Evolutionary conservation across 805 yeast species (phyloP), one percentile per base, ranked within the genome.

Genomic region (Myxozyma sirexii): DNA sequence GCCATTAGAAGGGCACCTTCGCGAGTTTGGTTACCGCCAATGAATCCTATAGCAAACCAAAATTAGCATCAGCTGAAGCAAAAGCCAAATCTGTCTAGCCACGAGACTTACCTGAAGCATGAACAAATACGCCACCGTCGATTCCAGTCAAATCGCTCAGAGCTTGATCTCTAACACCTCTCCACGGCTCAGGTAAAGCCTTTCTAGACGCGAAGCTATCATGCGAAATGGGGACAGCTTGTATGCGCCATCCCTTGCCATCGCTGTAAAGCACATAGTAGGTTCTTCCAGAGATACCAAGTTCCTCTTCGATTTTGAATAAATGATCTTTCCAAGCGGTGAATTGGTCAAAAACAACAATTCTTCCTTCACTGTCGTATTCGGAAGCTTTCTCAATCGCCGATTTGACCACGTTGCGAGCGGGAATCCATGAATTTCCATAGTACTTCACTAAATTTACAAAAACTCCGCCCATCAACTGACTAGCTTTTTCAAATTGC

Each of bases 251-350:
- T 29, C 72, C 74, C 39, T 78, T 76, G 13, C 84, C 76, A 70
- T 92, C 97, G 31, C 84, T 77, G 75, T 91, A 93, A 57, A 94
- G 76, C 1, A 90, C 96, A 72, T 89, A 93, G 59, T 87, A 77
- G 47, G 85, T 83, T 13, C 57, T 61, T 46, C 65, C 71, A 65
- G 77, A 78, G 35, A 67, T 49, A 1, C 42, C 44, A 23, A 82
- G 79, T 26, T 76, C 75, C 65, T 81, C 75, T 74, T 94, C 97
- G 59, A 89, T 78, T 19, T 79, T 77, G 72, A 84, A 90, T 50
- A 93, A 78, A 72, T 94, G 98, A 71, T 90, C 97, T 73, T 91
- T 92, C 99, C 99, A 94, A 48, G 97, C 96, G 54, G 90, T 88
- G 72, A 87, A 90, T 62, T 82, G 81, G n/a, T 82, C 84, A 62